These are phyloP conservation scores for Coelastrella sp. DNA, from an alignment of 139 green algal genomes.

Conservation along the genomic window DNA sequence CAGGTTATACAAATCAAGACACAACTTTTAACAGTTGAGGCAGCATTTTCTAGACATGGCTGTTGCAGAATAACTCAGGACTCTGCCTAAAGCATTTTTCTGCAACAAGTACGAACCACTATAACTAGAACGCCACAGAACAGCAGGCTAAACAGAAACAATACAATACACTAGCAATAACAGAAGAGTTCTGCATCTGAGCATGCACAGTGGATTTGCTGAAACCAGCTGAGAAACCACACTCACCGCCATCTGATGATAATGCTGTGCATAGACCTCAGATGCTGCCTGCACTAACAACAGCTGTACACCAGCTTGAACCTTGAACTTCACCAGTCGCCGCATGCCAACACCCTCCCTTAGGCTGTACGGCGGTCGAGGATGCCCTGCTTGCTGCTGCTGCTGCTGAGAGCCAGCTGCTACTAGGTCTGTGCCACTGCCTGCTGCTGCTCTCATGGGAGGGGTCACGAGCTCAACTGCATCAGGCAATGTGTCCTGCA, in stretches of 20 bases:
- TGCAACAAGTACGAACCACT: too few species aligned
- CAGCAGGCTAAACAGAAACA: too few species aligned
- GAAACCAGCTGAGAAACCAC: neutral
- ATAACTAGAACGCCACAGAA: too few species aligned
- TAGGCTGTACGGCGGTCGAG: slow-evolving; percentile 66
- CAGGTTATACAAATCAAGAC: neutral
- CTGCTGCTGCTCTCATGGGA: slow-evolving; percentile 1
- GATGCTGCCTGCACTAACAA: slow-evolving; percentile 86
- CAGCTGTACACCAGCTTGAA: slow-evolving; percentile 85
- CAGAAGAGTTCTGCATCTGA: too few species aligned
- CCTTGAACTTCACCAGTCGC: slow-evolving; percentile 81
- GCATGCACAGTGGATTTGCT: too few species aligned
- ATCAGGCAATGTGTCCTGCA: slow-evolving; percentile 41
- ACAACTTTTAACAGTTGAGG: neutral
- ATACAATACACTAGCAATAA: too few species aligned
- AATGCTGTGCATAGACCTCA: slow-evolving; percentile 38
- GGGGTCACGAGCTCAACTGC: slow-evolving; percentile 51
- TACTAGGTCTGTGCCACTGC: slow-evolving; percentile 25
- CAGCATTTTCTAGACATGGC: too few species aligned
- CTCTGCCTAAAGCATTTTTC: too few species aligned
- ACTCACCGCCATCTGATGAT: slow-evolving; percentile 40
- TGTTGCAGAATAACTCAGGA: too few species aligned
- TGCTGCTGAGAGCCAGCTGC: slow-evolving; percentile 30
- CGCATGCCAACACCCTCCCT: slow-evolving; percentile 78
- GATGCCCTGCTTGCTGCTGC: slow-evolving; percentile 35